These are phyloP conservation scores for Monilinia laxa DNA, from an alignment of 2,329 filamentous ascomycete genomes.

Conservation along the genomic window DNA sequence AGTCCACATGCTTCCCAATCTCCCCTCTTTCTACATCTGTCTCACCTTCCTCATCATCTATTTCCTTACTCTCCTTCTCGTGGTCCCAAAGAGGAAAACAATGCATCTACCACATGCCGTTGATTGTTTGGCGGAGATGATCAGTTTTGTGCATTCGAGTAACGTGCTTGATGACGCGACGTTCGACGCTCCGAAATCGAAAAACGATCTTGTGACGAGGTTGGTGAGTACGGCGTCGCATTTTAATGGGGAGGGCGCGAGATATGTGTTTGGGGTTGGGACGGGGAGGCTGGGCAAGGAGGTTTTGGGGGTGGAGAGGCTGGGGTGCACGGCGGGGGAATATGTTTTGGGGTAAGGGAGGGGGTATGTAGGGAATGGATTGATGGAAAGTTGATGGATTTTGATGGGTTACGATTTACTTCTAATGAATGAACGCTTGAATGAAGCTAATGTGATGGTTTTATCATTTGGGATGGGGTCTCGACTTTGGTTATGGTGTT, in stretches of 20 bases:
- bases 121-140: slow-evolving; percentile 70
- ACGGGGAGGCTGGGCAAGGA: slow-evolving; percentile 34
- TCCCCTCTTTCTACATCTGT: slow-evolving; percentile 71
- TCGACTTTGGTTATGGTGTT: not conserved
- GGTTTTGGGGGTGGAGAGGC: slow-evolving; percentile 36
- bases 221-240: slow-evolving; percentile 46
- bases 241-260: slow-evolving; percentile 25
- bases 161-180: slow-evolving; percentile 70
- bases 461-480: not conserved
- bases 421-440: slow-evolving; percentile 16
- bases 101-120: slow-evolving; percentile 72
- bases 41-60: slow-evolving; percentile 72
- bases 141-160: slow-evolving; percentile 74
- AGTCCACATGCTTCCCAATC: slow-evolving; percentile 68
- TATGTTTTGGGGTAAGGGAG: not conserved
- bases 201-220: slow-evolving; percentile 65
- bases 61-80: slow-evolving; percentile 58
- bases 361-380: not conserved
- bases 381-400: not conserved
- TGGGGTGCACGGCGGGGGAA: slow-evolving; percentile 31
- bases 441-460: slow-evolving; percentile 6
- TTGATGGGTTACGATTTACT: not conserved
- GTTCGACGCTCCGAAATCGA: slow-evolving; percentile 67
- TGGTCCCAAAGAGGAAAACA: slow-evolving; percentile 61
- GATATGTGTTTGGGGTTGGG: slow-evolving; percentile 37